Evolutionary conservation across 176 grass and related monocot genomes (phyloP), one percentile per base, ranked within the genome.

Genomic region (Puccinellia tenuiflora): DNA sequence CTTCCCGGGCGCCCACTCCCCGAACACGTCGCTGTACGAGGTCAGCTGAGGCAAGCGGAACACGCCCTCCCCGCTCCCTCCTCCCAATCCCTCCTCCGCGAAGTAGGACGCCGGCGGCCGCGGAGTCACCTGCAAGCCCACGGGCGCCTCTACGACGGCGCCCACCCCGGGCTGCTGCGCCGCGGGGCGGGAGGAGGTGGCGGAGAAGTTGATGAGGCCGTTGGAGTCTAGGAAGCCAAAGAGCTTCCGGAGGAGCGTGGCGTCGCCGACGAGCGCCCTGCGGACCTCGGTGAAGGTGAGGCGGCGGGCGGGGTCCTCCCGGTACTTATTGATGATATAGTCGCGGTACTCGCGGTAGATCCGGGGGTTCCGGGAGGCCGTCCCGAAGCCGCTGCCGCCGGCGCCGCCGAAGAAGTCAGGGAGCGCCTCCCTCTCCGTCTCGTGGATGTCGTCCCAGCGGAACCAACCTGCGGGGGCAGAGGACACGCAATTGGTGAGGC

Each of bases 271-370:
- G 39, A 97, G 86, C 50, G 74, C 85, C 92, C 26, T 97, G 66
- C 94, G 91, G 57, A 97, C 85, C 80, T 97, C 91, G 33, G 94
- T 93, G 80, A 97, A 97, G 13, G 89, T 97, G 68, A 97, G 89
- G 29, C 89, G 87, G 46, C 88, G 80, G 13, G 84, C 64, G 8
- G 96, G 87, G 68, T 99, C 91, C 84, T 96, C 93, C 50, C 96
- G 77, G 81, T 92, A 96, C 85, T 87, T 96, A 66, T 64, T 91
- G 67, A 99, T 96, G 86, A 96, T 89, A 78, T 92, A 99, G 82
- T 99, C 93, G 53, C 96, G 91, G 87, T 99, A 99, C 80, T 99
- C 96, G 81, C 92, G 90, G 84, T 99, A 96, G 73, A 99, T 90
- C 89, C 93, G 94, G 51, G 89, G 91, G 92, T 96, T 99, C 82